Base-by-base conservation (phyloP, 176 grass and related monocot genomes). In the Alloteropsis semialata region DNA sequence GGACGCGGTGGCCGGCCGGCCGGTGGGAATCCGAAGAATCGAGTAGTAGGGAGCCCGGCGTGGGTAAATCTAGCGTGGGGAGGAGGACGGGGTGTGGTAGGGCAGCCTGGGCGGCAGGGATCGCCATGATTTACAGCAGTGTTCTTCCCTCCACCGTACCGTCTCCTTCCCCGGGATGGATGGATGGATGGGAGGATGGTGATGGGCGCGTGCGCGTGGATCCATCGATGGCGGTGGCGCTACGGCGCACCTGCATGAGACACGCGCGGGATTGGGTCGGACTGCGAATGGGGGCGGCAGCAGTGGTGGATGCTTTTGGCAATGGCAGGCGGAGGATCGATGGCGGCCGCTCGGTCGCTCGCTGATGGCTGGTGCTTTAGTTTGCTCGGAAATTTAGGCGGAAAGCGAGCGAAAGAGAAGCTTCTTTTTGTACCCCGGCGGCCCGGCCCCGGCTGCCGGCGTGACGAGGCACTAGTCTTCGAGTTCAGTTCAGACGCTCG, bases 41-140 rank as follows among this genome's bases (percentile, higher is more conserved):
- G 22, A 86, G 46, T 80, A 86, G 46, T 80, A 29, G 25, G 46
- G 70, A 36, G 25, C 28, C 14, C 36, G 77, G 84, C 83, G 73
- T 69, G 74, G 56, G 28, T 46, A 71, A 79, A 78, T n/a, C n/a
- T n/a, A n/a, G 82, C 34, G 24, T 24, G 18, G 17, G 17, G 33
- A 29, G 27, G 56, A 56, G 72, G 25, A 38, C 39, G 24, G 24
- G 24, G 58, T 33, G 42, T 25, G n/a, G 32, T 25, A 83, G 43
- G 57, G 17, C 69, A 41, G 69, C 56, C 34, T 36, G 34, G 34
- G 34, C 34, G 34, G 3, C 56, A 55, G 55, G 22, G 53, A n/a
- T n/a, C 2, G 48, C 4, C 16, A 50, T 50, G 48, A 10, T 43
- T 43, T 43, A 10, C 41, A 10, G 41, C 41, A 43, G 46, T 49